phyloP scores from a whole-genome alignment of 352 stramenopile genomes.

The Phytophthora pisi region DNA sequence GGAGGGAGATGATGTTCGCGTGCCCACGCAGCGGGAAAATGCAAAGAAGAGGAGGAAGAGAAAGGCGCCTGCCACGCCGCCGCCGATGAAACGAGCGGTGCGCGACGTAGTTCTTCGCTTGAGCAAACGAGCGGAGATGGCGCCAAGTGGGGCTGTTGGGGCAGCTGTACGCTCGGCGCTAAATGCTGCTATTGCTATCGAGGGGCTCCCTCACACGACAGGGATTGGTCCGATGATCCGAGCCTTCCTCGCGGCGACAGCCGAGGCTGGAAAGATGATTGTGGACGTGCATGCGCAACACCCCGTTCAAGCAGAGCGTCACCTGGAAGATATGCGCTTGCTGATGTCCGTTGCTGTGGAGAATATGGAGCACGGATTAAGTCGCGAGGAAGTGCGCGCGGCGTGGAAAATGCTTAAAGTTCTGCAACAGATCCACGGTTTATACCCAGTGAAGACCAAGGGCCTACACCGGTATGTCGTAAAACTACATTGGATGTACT shows the following conservation, averaged over 20 bases:
- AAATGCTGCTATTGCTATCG: conserved; percentile 6
- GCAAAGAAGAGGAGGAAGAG: not conserved
- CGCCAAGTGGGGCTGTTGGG: not conserved
- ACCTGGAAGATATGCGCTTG: conserved; percentile 12
- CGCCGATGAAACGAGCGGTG: not conserved
- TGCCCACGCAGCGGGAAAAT: not conserved
- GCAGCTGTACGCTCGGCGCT: conserved; percentile 3
- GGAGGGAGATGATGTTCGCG: not conserved
- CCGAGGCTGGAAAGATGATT: not conserved
- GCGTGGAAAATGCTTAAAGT: conserved; percentile 6
- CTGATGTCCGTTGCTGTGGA: not conserved
- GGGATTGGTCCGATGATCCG: not conserved
- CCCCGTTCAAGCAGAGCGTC: conserved; percentile 2
- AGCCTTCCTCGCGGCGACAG: conserved; percentile 1
- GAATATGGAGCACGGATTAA: conserved; percentile 1
- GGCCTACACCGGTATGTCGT: not conserved
- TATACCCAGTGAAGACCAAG: conserved; percentile 6
- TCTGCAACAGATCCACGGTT: not conserved
- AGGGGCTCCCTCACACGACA: not conserved
- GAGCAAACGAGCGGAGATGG: conserved; percentile 6
- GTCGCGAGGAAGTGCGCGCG: not conserved
- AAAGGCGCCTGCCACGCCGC: not conserved
- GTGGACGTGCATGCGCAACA: not conserved
- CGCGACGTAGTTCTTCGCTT: conserved; percentile 3
- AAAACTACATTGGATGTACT: not conserved